Percentiles rank a stretch among this genome's conserved stretches.
Conservation (phyloP, 2,329 filamentous ascomycete genomes). For the Colletotrichum orchidophilum region DNA sequence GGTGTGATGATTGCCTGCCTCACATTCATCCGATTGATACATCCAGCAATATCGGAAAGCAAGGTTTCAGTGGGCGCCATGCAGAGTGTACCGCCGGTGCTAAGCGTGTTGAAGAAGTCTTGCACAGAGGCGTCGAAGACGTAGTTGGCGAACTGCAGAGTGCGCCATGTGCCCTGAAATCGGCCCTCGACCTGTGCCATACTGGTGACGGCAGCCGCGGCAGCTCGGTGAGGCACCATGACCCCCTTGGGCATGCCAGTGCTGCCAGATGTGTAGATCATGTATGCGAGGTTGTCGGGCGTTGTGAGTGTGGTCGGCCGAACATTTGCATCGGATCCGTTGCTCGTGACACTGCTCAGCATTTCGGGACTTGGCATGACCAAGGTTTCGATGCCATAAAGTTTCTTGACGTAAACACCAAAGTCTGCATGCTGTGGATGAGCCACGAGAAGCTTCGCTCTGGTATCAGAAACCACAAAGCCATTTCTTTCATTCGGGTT, state of each 20-base stretch:
- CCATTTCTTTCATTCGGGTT: slow-evolving; percentile 35
- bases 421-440: slow-evolving; percentile 5
- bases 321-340: background rate
- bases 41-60: slow-evolving; percentile 7
- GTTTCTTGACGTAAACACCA: background rate
- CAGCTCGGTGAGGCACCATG: slow-evolving; percentile 32
- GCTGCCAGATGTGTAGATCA: slow-evolving; percentile 27
- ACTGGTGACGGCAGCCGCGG: slow-evolving; percentile 34
- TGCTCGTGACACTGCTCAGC: background rate
- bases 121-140: slow-evolving; percentile 17
- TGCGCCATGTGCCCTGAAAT: background rate
- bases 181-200: slow-evolving; percentile 30
- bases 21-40: slow-evolving; percentile 9
- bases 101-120: slow-evolving; percentile 25
- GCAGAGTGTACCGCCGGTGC: slow-evolving; percentile 11
- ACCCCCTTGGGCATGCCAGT: slow-evolving; percentile 34
- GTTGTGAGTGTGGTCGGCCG: background rate
- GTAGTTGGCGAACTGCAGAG: slow-evolving; percentile 20
- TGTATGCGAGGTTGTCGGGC: slow-evolving; percentile 13
- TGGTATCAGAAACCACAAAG: slow-evolving; percentile 34
- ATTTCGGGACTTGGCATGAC: background rate
- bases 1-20: slow-evolving; percentile 31
- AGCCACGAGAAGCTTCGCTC: slow-evolving; percentile 29
- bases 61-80: slow-evolving; percentile 12
- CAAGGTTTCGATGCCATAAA: background rate